phyloP scores from a whole-genome alignment of 495 filamentous ascomycete species.

The Antarctomyces pellizariae region DNA sequence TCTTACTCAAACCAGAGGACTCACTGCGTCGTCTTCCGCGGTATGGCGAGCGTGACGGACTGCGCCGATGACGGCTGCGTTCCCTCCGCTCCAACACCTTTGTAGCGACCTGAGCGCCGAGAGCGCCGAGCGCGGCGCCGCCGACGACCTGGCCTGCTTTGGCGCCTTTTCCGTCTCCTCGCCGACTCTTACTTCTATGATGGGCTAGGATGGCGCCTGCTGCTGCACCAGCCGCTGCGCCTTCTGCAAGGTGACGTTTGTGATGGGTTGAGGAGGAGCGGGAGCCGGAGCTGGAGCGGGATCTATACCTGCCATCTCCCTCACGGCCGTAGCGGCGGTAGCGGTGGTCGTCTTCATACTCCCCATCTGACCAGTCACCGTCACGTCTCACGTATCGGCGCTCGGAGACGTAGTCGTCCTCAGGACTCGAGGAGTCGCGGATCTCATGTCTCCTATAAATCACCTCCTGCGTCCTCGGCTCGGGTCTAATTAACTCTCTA shows the following conservation, averaged over 20 bases:
- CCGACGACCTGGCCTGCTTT: constrained; percentile 51
- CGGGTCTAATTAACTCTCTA: constrained; percentile 20
- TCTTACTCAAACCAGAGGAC: constrained; percentile 22
- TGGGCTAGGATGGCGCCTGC: constrained; percentile 50
- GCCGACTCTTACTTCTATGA: constrained; percentile 35
- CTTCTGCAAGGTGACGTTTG: constrained; percentile 66
- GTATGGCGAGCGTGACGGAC: constrained; percentile 24
- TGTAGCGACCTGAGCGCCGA: constrained; percentile 57
- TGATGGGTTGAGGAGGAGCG: constrained; percentile 31
- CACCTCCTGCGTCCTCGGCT: constrained; percentile 13
- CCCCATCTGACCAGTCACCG: too few species aligned
- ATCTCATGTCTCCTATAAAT: too few species aligned
- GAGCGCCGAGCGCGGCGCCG: constrained; percentile 58
- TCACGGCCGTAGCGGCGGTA: constrained; percentile 36
- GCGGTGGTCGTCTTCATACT: constrained; percentile 44
- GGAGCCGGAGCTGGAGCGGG: too few species aligned
- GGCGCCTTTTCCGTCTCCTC: constrained; percentile 29
- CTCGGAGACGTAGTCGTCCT: constrained; percentile 14
- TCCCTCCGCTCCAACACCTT: too few species aligned
- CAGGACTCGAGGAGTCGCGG: too few species aligned
- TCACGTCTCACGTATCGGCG: constrained; percentile 16
- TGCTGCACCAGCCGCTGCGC: constrained; percentile 58
- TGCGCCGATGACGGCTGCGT: constrained; percentile 45
- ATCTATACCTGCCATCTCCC: too few species aligned
- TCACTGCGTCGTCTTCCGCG: constrained; percentile 32